Conservation (phyloP, 345 rosid genomes). For the Microthlaspi erraticum region DNA sequence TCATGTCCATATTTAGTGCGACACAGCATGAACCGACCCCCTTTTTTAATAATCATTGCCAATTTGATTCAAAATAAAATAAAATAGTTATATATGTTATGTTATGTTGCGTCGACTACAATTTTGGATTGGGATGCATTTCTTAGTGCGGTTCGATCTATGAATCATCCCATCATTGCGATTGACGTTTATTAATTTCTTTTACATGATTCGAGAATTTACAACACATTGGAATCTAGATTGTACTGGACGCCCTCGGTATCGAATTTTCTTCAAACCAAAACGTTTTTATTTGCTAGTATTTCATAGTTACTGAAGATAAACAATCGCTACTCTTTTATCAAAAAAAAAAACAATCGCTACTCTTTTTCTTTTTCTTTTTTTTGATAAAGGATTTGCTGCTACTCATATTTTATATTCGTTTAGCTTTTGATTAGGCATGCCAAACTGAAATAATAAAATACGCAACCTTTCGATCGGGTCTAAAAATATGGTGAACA, state of each 20-base stretch:
- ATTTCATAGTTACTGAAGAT: not conserved
- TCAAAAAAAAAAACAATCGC: no score
- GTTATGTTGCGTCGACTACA: constrained; percentile 22
- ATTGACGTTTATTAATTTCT: constrained; percentile 15
- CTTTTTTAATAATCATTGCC: constrained; percentile 15
- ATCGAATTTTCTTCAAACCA: not conserved
- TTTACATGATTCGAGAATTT: constrained; percentile 33
- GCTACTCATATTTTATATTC: not conserved
- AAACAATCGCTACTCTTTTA: no score
- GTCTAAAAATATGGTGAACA: not conserved
- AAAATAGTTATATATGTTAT: no score
- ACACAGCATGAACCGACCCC: constrained; percentile 38
- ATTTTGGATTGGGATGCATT: constrained; percentile 26
- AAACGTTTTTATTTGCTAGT: constrained; percentile 11
- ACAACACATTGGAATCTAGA: constrained; percentile 15
- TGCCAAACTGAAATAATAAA: not conserved
- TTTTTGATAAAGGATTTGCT: no score
- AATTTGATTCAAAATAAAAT: constrained; percentile 6
- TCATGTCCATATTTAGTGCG: constrained; percentile 57
- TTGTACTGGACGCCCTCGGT: constrained; percentile 23
- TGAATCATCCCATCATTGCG: constrained; percentile 31
- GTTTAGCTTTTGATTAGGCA: constrained; percentile 11
- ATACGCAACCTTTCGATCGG: constrained; percentile 1
- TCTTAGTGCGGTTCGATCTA: constrained; percentile 27
- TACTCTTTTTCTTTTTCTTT: no score